Evolutionary conservation across 768 basidiomycete genomes (phyloP).

Genomic region (Lentinula lateritia): DNA sequence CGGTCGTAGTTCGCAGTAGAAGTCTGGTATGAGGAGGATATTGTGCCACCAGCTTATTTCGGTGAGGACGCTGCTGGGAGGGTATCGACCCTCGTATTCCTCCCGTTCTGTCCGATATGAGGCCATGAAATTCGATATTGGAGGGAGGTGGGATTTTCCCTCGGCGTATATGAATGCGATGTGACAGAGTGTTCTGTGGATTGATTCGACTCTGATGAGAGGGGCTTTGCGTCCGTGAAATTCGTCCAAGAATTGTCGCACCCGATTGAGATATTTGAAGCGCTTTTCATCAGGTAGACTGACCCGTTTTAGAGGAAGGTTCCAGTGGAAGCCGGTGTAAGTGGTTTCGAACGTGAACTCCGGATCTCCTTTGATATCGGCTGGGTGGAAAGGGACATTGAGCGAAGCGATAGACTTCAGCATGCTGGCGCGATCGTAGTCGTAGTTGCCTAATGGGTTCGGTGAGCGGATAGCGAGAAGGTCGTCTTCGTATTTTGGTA

Average conservation of each 20-base stretch:
- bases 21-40: no score
- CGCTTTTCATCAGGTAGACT: conserved; percentile 23
- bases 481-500: conserved; percentile 21
- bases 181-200: conserved; percentile 18
- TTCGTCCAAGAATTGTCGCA: not conserved
- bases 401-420: no score
- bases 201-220: conserved; percentile 5
- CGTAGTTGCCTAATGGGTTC: conserved; percentile 2
- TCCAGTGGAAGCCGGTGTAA: conserved; percentile 25
- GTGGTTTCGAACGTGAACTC: conserved; percentile 13
- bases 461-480: conserved; percentile 17
- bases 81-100: no score
- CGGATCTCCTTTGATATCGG: conserved; percentile 11
- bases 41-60: no score
- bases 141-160: conserved; percentile 20
- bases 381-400: no score
- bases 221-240: not conserved
- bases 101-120: conserved; percentile 11
- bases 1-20: no score
- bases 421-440: not conserved
- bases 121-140: conserved; percentile 19
- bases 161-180: conserved; percentile 22
- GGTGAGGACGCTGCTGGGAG: no score
- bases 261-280: conserved; percentile 18
- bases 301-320: conserved; percentile 17